phyloP scores from a whole-genome alignment of 2,329 filamentous ascomycete genomes.

The Fusarium keratoplasticum region DNA sequence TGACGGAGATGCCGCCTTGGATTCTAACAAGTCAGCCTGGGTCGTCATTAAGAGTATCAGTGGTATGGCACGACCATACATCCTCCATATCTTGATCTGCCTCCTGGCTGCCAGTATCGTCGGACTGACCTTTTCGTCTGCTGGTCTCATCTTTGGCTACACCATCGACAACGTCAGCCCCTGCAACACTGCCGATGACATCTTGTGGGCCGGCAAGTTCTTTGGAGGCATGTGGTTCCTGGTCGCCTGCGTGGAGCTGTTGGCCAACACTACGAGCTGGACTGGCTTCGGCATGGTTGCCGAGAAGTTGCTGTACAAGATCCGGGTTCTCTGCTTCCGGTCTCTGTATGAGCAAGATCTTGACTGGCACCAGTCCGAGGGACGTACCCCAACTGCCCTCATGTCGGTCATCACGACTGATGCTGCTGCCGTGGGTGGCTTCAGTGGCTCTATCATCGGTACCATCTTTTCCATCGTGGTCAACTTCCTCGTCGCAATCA shows the following conservation, averaged over 20 bases:
- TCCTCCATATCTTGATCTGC: conserved; percentile 54
- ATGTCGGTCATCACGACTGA: conserved; percentile 78
- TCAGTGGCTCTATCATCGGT: conserved; percentile 78
- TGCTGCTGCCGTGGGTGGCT: conserved; percentile 72
- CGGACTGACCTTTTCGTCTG: conserved; percentile 63
- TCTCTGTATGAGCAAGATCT: conserved; percentile 74
- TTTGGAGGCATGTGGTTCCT: conserved; percentile 69
- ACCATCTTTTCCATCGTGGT: conserved; percentile 75
- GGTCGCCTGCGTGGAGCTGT: conserved; percentile 59
- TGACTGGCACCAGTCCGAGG: conserved; percentile 77
- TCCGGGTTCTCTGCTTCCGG: conserved; percentile 72
- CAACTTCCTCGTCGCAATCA: conserved; percentile 75
- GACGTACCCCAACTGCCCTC: conserved; percentile 70
- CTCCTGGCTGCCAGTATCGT: conserved; percentile 63
- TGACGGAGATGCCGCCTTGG: conserved; percentile 51
- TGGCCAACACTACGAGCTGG: conserved; percentile 68
- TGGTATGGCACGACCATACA: conserved; percentile 53
- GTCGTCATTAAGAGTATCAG: conserved; percentile 53
- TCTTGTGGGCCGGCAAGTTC: conserved; percentile 56
- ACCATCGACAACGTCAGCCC: conserved; percentile 59
- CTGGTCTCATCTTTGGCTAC: conserved; percentile 64
- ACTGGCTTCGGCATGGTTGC: conserved; percentile 62
- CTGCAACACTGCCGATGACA: conserved; percentile 55
- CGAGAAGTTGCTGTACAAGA: conserved; percentile 73
- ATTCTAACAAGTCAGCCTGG: conserved; percentile 54